phyloP scores from a whole-genome alignment of 768 basidiomycete genomes.

The Suillus spraguei region DNA sequence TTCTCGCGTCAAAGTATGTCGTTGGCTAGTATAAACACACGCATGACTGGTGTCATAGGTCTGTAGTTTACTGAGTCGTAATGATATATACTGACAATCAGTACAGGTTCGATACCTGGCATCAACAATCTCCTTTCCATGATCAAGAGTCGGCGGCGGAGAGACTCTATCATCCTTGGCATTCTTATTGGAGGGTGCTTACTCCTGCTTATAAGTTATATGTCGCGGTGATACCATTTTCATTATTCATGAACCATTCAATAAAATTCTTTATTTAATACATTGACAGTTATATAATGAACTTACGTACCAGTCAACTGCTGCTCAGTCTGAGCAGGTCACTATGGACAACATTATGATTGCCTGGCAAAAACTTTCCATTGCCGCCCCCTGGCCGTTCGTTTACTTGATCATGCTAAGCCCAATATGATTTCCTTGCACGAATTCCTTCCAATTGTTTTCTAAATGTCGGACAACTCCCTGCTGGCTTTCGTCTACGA shows the following conservation, averaged over 20 bases:
- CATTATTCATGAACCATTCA: slow-evolving; percentile 7
- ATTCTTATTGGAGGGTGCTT: slow-evolving; percentile 85
- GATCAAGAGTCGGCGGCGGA: slow-evolving; percentile 88
- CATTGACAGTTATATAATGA: not conserved
- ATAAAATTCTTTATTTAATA: not conserved
- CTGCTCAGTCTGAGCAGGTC: not conserved
- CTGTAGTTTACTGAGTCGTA: slow-evolving; percentile 24
- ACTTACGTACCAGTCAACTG: slow-evolving; percentile 6
- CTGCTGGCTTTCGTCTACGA: slow-evolving; percentile 42
- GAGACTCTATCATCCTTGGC: slow-evolving; percentile 90
- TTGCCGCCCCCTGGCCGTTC: slow-evolving; percentile 9
- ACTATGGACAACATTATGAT: not conserved
- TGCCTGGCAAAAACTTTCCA: not conserved
- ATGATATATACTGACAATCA: slow-evolving; percentile 7
- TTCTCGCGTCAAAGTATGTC: slow-evolving; percentile 81
- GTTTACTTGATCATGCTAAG: slow-evolving; percentile 13
- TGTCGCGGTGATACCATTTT: slow-evolving; percentile 30
- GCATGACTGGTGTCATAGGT: slow-evolving; percentile 87
- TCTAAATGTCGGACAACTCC: slow-evolving; percentile 70
- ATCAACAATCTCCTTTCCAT: slow-evolving; percentile 88
- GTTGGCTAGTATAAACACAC: slow-evolving; percentile 76
- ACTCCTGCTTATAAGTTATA: slow-evolving; percentile 59
- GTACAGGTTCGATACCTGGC: slow-evolving; percentile 85
- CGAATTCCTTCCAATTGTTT: slow-evolving; percentile 72
- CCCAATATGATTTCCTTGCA: slow-evolving; percentile 44